Evolutionary conservation across 2,329 filamentous ascomycete species (phyloP).

Genomic region (Nemania sp.): DNA sequence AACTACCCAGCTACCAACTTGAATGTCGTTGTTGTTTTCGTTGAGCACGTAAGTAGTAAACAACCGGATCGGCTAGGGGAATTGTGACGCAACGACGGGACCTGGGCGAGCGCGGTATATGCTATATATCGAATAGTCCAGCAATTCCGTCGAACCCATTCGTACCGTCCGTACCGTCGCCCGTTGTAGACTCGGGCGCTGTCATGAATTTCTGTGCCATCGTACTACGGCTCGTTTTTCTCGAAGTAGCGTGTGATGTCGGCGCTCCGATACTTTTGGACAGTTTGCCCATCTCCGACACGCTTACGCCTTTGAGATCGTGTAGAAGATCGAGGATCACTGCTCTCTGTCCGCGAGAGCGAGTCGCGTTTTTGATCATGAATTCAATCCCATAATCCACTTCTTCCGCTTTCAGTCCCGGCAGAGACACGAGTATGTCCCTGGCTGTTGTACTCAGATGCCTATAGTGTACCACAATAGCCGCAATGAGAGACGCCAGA

Average conservation of each 20-base stretch:
- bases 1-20: too few relatives aligned
- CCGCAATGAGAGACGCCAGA: constrained; percentile 82
- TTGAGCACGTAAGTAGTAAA: background rate
- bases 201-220: constrained; percentile 71
- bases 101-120: background rate
- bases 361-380: constrained; percentile 59
- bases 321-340: constrained; percentile 83
- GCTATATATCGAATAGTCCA: constrained; percentile 48
- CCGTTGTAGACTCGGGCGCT: constrained; percentile 42
- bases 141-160: constrained; percentile 60
- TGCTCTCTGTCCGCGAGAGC: constrained; percentile 76
- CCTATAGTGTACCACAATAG: constrained; percentile 78
- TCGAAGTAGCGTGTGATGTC: constrained; percentile 35
- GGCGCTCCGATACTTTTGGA: constrained; percentile 52
- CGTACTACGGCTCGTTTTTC: constrained; percentile 55
- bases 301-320: constrained; percentile 84
- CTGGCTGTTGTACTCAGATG: constrained; percentile 70
- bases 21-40: too few relatives aligned
- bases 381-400: constrained; percentile 67
- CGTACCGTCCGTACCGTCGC: constrained; percentile 38
- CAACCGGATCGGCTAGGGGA: background rate
- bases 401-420: constrained; percentile 70
- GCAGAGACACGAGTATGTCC: constrained; percentile 76
- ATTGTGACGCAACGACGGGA: background rate
- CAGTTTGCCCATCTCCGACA: constrained; percentile 91